Evolutionary conservation across 2,329 filamentous ascomycete species (phyloP).

Genomic region (Apiospora saccharicola): DNA sequence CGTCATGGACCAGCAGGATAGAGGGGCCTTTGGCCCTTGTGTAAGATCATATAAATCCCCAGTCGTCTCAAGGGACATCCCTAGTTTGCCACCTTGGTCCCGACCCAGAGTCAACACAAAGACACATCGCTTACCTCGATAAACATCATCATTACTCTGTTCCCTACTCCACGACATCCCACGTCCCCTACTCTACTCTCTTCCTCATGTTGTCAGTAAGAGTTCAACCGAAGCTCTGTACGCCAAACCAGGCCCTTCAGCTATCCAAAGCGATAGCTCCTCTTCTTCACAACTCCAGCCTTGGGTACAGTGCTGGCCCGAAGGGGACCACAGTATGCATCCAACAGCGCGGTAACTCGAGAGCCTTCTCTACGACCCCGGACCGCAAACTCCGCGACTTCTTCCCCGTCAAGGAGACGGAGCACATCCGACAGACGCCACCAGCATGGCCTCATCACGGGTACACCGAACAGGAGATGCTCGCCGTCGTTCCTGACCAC

Average conservation of each 20-base stretch:
- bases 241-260: constrained; percentile 40
- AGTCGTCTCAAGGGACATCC: constrained; percentile 22
- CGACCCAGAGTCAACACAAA: constrained; percentile 5
- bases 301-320: constrained; percentile 37
- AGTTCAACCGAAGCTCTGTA: constrained; percentile 41
- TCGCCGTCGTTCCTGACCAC: constrained; percentile 75
- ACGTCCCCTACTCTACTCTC: constrained; percentile 11
- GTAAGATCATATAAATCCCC: constrained; percentile 10
- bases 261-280: constrained; percentile 38
- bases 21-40: not conserved
- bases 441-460: constrained; percentile 75
- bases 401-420: constrained; percentile 68
- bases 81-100: not conserved
- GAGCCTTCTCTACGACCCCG: constrained; percentile 59
- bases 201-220: constrained; percentile 41
- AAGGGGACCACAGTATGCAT: constrained; percentile 39
- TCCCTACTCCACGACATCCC: constrained; percentile 23
- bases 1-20: constrained; percentile 9
- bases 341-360: constrained; percentile 37
- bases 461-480: constrained; percentile 84
- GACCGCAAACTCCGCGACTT: constrained; percentile 60
- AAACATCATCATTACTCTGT: constrained; percentile 4
- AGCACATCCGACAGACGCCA: constrained; percentile 67
- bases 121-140: not conserved
- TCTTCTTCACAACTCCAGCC: constrained; percentile 34